Conservation (phyloP, 805 yeast species). For the Candida tammaniensis region DNA sequence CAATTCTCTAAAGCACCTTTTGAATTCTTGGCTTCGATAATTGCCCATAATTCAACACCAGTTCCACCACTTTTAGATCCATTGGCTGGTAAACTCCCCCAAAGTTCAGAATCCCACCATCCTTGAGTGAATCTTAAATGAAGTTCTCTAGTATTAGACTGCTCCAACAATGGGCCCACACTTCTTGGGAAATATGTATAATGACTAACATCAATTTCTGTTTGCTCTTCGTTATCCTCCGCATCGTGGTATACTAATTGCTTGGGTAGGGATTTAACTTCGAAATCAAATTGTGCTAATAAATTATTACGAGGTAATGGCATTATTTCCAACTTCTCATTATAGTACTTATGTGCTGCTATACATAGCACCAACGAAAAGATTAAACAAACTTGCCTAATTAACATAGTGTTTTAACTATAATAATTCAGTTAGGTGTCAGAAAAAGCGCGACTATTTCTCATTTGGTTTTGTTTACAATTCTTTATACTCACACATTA, state of each 20-base stretch:
- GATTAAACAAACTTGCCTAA: too few species aligned
- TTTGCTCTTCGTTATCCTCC: not conserved
- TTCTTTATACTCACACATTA: not conserved
- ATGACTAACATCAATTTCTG: conserved; percentile 27
- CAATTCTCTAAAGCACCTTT: conserved; percentile 62
- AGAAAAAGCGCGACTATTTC: too few species aligned
- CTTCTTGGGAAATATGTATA: conserved; percentile 76
- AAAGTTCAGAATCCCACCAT: conserved; percentile 85
- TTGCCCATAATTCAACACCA: conserved; percentile 93
- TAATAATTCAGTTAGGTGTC: too few species aligned
- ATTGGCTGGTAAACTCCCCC: conserved; percentile 77
- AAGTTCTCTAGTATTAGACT: conserved; percentile 67
- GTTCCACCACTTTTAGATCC: conserved; percentile 85
- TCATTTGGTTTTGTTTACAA: not conserved
- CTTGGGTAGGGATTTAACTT: conserved; percentile 50
- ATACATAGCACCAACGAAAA: not conserved
- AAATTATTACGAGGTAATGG: conserved; percentile 76
- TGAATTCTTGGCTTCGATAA: conserved; percentile 60
- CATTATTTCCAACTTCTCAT: conserved; percentile 58
- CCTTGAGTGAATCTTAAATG: conserved; percentile 91
- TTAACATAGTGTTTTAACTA: too few species aligned
- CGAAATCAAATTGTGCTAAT: conserved; percentile 69
- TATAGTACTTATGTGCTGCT: conserved; percentile 28
- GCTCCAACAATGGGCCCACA: conserved; percentile 70
- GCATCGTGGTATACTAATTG: conserved; percentile 14